A percentile compares a stretch with the other conserved stretches of the same genome.
Evolutionary conservation across 2,329 filamentous ascomycete genomes (phyloP).

Genomic region (Zasmidium angulare): DNA sequence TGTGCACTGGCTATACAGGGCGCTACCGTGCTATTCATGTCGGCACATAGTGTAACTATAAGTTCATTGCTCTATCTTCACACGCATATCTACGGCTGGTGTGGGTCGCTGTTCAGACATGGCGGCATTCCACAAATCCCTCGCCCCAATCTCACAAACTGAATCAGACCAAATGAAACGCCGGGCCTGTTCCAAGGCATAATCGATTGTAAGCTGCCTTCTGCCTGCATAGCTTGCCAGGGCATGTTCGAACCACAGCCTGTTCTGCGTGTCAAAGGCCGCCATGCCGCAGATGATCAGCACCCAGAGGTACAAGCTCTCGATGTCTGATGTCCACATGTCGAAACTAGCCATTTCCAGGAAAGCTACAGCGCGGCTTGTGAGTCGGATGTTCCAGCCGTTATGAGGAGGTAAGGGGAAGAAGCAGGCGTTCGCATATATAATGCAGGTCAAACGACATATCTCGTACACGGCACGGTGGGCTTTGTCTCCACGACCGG

Average conservation of each 20-base stretch:
- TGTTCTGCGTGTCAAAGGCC: constrained; percentile 1
- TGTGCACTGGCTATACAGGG: too few species aligned
- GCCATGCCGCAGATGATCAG: constrained; percentile 6
- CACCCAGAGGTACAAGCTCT: constrained; percentile 1
- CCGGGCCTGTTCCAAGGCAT: not conserved
- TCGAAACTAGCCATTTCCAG: not conserved
- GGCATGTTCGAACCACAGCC: not conserved
- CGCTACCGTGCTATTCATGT: too few species aligned
- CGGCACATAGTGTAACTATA: too few species aligned
- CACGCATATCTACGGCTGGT: too few species aligned
- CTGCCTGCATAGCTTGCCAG: not conserved
- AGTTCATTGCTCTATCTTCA: too few species aligned
- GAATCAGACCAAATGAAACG: constrained; percentile 9
- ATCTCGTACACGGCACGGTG: constrained; percentile 3
- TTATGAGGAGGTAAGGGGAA: constrained; percentile 5
- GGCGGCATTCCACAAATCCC: not conserved
- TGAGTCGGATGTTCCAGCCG: constrained; percentile 7
- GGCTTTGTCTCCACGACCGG: not conserved
- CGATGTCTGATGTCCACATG: not conserved
- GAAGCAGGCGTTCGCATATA: constrained; percentile 9
- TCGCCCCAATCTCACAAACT: constrained; percentile 2
- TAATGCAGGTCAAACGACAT: constrained; percentile 5
- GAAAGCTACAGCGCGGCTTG: not conserved
- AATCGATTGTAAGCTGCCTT: not conserved
- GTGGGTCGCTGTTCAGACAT: not conserved